Evolutionary conservation across 176 grass and related monocot genomes (phyloP), one percentile per base, ranked within the genome.

Genomic region (Thinopyrum elongatum): DNA sequence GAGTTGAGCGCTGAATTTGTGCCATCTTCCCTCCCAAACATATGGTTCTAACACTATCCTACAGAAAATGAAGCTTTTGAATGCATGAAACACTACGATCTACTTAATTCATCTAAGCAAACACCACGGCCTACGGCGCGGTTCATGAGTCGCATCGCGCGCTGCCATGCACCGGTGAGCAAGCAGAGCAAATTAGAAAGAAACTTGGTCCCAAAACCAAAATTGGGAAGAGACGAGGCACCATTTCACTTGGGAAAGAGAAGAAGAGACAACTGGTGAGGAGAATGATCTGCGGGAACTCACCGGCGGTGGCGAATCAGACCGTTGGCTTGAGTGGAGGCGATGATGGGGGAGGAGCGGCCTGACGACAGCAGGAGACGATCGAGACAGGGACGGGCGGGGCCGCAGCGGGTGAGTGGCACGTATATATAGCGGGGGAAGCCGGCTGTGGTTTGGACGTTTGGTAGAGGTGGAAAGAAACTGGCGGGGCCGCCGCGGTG

Each of bases 361-460:
- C 5, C 75, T 53, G 66, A 7, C 30, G 66, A 22, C 25, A 3
- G 38, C 22, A 47, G 70, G 55, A 2, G 39, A n/a, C 25, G 53
- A 47, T 53, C 49, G 78, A 17, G n/a, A 12, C 13, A 19, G 35
- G 5, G 9, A 39, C 17, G 15, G 27, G 12, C 19, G 27, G 29
- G 25, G 3, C 12, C 22, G 22, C 17, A 1, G 34, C 46, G 1
- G 8, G 57, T 34, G 77, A 16, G 33, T 10, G 26, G 15, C 36
- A 19, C 15, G 25, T 19, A 25, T 90, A 39, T 70, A 23, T 86
- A 82, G 3, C 9, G 14, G 16, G 38, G 53, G 2, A 8, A 22
- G 38, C 19, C 33, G 84, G 73, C 44, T 14, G 80, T 29, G 11
- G 70, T 79, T 66, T 44, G 72, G 72, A 75, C 72, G 72, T 75